These are phyloP conservation scores for Neocallimastix lanati DNA, from an alignment of 192 early-diverging fungal species.

Conservation along the genomic window DNA sequence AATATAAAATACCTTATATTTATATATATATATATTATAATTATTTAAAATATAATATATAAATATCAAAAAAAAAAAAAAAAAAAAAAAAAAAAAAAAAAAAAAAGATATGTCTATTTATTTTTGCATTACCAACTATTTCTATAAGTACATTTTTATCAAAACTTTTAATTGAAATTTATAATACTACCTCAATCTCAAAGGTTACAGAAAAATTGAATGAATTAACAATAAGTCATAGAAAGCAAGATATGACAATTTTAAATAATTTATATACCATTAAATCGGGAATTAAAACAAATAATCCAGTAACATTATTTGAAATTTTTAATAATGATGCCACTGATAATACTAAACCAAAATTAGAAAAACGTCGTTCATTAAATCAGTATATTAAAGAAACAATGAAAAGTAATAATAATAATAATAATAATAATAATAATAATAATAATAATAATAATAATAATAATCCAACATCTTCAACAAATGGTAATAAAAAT, in stretches of 20 bases:
- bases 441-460: no score
- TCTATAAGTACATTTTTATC: background rate
- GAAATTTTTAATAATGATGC: background rate
- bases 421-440: no score
- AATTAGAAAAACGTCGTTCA: background rate
- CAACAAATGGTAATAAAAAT: background rate
- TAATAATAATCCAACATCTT: background rate
- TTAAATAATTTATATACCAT: background rate
- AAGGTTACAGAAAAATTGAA: background rate
- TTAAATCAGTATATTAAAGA: background rate
- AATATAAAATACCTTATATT: no score
- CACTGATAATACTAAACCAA: background rate
- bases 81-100: no score
- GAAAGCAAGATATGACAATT: background rate
- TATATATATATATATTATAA: no score
- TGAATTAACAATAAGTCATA: background rate
- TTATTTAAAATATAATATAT: no score
- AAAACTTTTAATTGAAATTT: background rate
- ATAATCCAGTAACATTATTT: background rate
- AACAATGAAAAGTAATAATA: background rate
- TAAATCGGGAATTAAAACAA: background rate
- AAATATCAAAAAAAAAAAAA: no score
- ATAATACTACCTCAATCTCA: background rate
- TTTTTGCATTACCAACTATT: background rate
- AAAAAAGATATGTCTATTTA: background rate